phyloP scores from a whole-genome alignment of 1,139 yeast genomes.

The Wickerhamomyces sp. region DNA sequence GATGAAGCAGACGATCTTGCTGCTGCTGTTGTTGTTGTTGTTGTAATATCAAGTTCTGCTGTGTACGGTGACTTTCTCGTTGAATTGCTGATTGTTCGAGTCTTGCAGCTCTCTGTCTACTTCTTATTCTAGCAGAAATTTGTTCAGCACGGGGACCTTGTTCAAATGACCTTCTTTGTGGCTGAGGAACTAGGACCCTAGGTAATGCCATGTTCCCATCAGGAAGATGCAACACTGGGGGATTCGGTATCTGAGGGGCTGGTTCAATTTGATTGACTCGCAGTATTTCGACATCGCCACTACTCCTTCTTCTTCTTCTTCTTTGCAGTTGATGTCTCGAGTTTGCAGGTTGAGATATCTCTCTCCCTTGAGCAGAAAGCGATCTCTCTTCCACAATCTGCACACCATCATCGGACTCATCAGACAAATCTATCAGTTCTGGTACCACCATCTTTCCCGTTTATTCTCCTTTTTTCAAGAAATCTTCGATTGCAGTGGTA shows the following conservation, averaged over 20 bases:
- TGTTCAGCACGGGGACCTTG: too few species aligned
- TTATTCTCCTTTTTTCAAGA: background rate
- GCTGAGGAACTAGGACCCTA: background rate
- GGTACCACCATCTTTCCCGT: background rate
- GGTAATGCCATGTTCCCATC: slow-evolving; percentile 4
- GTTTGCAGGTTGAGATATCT: background rate
- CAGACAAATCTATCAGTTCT: slow-evolving; percentile 3
- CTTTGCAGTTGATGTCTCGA: too few species aligned
- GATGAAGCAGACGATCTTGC: too few species aligned
- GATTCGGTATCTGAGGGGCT: background rate
- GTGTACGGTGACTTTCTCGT: background rate
- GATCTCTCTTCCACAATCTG: background rate
- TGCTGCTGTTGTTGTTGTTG: too few species aligned
- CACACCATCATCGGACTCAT: background rate
- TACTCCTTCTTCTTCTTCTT: background rate
- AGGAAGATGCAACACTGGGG: slow-evolving; percentile 5
- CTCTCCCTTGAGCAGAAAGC: background rate
- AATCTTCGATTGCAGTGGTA: background rate
- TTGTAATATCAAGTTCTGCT: too few species aligned
- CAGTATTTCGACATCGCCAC: slow-evolving; percentile 2
- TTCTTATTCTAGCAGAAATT: too few species aligned
- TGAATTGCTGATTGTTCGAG: too few species aligned
- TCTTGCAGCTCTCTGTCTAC: too few species aligned
- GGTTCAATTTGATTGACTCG: background rate
- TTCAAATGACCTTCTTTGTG: slow-evolving; percentile 6